A percentile compares a stretch with the other conserved stretches of the same genome.
Conservation (phyloP, 1,284 basidiomycete genomes). For the Erythrobasidium hasegawianum region DNA sequence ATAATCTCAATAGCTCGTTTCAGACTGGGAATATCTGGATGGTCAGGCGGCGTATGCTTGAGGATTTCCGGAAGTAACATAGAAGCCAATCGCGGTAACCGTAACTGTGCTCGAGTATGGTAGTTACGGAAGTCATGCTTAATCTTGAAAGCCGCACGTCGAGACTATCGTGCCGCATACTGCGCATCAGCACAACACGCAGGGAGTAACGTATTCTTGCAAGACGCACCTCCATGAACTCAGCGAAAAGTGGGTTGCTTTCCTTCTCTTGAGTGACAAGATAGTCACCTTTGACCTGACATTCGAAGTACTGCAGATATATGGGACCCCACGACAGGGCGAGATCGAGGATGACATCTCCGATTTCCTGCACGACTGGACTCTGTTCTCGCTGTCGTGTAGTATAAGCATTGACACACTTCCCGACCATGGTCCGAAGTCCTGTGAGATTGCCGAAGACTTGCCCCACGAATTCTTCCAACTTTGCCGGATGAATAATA, state of each 20-base stretch:
- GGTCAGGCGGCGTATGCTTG: slow-evolving; percentile 64
- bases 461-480: slow-evolving; percentile 77
- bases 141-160: slow-evolving; percentile 28
- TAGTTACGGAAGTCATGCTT: slow-evolving; percentile 81
- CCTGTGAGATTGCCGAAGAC: slow-evolving; percentile 85
- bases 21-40: slow-evolving; percentile 74
- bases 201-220: neutral
- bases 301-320: slow-evolving; percentile 81
- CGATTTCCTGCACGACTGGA: slow-evolving; percentile 77
- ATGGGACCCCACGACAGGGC: slow-evolving; percentile 81
- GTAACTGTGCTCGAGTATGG: slow-evolving; percentile 80
- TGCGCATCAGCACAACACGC: neutral
- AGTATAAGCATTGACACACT: slow-evolving; percentile 76
- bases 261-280: slow-evolving; percentile 78
- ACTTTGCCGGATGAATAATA: slow-evolving; percentile 64
- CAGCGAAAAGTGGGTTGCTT: slow-evolving; percentile 71
- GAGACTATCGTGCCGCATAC: slow-evolving; percentile 10
- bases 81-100: slow-evolving; percentile 60
- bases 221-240: slow-evolving; percentile 74
- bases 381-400: slow-evolving; percentile 83
- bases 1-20: slow-evolving; percentile 80
- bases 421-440: slow-evolving; percentile 72
- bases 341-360: slow-evolving; percentile 83
- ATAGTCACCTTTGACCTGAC: slow-evolving; percentile 79
- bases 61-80: slow-evolving; percentile 80